These are phyloP conservation scores for Polygonum maritimum DNA, from an alignment of 148 eudicot genomes.

Conservation along the genomic window DNA sequence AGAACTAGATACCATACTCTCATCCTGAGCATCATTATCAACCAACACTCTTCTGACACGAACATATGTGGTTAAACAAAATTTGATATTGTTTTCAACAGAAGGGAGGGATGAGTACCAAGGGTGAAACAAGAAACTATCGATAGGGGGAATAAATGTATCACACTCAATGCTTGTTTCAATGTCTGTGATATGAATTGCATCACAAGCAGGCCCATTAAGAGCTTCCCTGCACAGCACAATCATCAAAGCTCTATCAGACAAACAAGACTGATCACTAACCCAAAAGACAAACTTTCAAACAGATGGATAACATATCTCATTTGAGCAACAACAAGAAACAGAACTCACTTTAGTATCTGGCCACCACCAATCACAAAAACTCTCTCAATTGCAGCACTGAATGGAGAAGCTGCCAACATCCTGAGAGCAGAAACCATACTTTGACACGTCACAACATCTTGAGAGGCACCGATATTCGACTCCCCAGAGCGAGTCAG, in stretches of 20 bases:
- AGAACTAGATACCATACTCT: conserved; percentile 19
- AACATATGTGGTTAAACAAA: conserved; percentile 69
- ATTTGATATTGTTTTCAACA: conserved; percentile 52
- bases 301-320: background rate
- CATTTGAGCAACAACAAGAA: background rate
- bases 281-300: background rate
- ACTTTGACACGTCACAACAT: conserved; percentile 65
- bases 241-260: conserved; percentile 10
- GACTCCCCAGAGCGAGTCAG: conserved; percentile 55
- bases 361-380: conserved; percentile 90
- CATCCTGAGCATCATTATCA: conserved; percentile 25
- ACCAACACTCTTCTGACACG: conserved; percentile 47
- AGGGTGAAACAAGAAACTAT: conserved; percentile 57
- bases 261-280: background rate
- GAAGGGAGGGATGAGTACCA: conserved; percentile 75
- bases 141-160: conserved; percentile 73
- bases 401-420: conserved; percentile 52
- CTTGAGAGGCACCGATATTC: conserved; percentile 38
- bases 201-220: conserved; percentile 78
- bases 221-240: conserved; percentile 63
- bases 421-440: conserved; percentile 52
- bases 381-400: conserved; percentile 55
- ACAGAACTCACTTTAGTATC: conserved; percentile 47
- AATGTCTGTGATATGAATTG: conserved; percentile 82
- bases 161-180: conserved; percentile 67